Base-by-base conservation (phyloP, 768 basidiomycete species). In the Gloeostereum incarnatum region DNA sequence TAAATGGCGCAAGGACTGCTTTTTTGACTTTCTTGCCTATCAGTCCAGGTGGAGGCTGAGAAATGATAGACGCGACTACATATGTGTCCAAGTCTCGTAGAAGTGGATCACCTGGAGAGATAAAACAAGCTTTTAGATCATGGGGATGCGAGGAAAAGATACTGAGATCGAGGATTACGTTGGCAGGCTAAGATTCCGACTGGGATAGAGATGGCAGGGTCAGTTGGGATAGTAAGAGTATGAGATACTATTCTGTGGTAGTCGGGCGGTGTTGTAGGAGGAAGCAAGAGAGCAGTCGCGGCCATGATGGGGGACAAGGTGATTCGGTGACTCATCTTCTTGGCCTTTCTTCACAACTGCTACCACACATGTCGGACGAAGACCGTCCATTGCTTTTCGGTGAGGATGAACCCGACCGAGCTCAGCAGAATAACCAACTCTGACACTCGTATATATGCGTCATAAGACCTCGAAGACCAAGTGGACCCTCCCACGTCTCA, bases 111-210 rank as follows among this genome's bases (percentile, higher is more conserved):
- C 81, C 82, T 83, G 40, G 37, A 39, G 31, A 24, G 27, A 14
- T 40, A 41, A 33, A 20, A 31, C 38, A 26, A 35, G n/a, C n/a
- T n/a, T n/a, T 38, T 26, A n/a, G 13, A 13, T 27, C 9, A 35
- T 14, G 33, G 4, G 31, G 7, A 6, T 30, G 3, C n/a, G 29
- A 43, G 17, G 9, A 31, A 37, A 16, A 36, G 38, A 27, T 45
- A 19, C 25, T 34, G 31, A 29, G 36, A 43, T 34, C 23, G 34
- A 43, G 47, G 41, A 60, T 48, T 60, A 82, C 83, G 78, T 68
- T 87, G 84, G 53, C 86, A 89, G 13, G 82, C 77, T 20, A 90
- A 63, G 11, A 88, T 63, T 31, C 86, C 86, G 26, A 89, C 84
- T 25, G 82, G 83, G 26, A 82, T 68, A 13, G 80, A 55, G 5